phyloP scores from a whole-genome alignment of 139 green algal genomes.

The Closterium sp. region DNA sequence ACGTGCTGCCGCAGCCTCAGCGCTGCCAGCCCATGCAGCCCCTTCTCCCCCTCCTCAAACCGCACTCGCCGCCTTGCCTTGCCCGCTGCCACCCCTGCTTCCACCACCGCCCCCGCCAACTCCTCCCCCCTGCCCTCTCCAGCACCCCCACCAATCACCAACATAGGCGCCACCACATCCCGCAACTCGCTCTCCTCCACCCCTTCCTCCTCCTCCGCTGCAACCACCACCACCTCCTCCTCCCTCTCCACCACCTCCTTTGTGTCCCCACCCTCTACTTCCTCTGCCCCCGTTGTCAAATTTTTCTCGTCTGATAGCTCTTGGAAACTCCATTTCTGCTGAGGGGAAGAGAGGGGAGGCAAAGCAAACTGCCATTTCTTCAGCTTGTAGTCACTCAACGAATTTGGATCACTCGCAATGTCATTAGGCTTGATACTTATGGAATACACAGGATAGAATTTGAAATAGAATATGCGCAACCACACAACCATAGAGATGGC shows the following conservation, averaged over 20 bases:
- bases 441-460: too few relatives aligned
- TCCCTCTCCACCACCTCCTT: background rate
- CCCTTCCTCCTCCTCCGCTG: background rate
- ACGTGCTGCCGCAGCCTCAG: background rate
- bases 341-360: too few relatives aligned
- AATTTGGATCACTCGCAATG: too few relatives aligned
- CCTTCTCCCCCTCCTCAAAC: background rate
- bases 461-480: too few relatives aligned
- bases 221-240: background rate
- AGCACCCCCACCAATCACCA: background rate
- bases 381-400: too few relatives aligned
- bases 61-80: background rate
- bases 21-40: background rate
- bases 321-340: background rate
- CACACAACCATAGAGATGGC: too few relatives aligned
- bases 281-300: background rate
- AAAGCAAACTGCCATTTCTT: too few relatives aligned
- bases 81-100: background rate
- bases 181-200: background rate
- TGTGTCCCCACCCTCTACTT: background rate
- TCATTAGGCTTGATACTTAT: too few relatives aligned
- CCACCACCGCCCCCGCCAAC: background rate
- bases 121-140: background rate
- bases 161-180: background rate
- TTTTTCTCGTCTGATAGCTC: background rate